Conservation (phyloP, 176 grass and related monocot genomes). For the Oryza coarctata region DNA sequence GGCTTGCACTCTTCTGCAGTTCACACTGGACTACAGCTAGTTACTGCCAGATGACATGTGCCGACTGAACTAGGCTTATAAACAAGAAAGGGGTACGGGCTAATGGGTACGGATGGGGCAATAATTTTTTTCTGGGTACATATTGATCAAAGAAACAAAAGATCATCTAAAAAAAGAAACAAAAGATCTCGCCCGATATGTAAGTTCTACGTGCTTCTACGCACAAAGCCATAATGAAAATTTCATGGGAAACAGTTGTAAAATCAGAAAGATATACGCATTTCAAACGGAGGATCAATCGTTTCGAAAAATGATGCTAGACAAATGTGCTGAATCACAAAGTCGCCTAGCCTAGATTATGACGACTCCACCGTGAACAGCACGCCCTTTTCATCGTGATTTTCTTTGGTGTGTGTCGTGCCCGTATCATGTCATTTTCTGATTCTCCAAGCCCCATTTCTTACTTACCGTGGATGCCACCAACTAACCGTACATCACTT, state of each 20-base stretch:
- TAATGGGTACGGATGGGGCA: background rate
- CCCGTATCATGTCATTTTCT: background rate
- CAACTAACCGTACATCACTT: background rate
- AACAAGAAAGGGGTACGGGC: background rate
- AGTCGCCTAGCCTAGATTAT: background rate
- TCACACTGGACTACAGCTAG: conserved; percentile 5
- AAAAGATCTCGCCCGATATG: background rate
- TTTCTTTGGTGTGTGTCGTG: background rate
- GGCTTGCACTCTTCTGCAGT: conserved; percentile 27
- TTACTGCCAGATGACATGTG: background rate
- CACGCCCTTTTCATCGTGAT: background rate
- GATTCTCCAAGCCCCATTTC: background rate
- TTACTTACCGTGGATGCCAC: conserved; percentile 29
- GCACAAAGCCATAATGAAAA: background rate
- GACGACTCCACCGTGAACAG: background rate
- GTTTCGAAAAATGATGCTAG: background rate
- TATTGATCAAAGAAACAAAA: conserved; percentile 9
- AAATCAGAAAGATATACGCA: background rate
- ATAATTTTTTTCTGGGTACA: background rate
- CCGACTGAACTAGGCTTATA: background rate
- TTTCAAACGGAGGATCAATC: background rate
- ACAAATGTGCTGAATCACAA: background rate
- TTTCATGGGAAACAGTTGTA: background rate
- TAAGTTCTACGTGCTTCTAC: background rate
- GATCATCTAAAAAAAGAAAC: too few relatives aligned